Conservation (phyloP, 2,329 filamentous ascomycete genomes). For the Coniosporium tulheliwenetii region DNA sequence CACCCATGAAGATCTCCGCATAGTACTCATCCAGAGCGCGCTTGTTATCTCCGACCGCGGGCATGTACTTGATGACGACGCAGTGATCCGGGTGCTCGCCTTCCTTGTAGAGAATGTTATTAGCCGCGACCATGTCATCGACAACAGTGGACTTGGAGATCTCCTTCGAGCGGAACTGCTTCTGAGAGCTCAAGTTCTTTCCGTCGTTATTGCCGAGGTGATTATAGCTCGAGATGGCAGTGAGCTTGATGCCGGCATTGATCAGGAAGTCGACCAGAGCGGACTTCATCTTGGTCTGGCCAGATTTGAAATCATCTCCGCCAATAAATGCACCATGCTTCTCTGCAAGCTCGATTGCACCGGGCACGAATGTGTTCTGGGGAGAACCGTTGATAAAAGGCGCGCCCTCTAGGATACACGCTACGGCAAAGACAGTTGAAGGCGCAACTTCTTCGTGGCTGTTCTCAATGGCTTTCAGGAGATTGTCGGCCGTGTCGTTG, state of each 20-base stretch:
- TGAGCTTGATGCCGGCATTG: slow-evolving; percentile 96
- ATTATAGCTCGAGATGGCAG: slow-evolving; percentile 97
- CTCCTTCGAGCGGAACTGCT: slow-evolving; percentile 98
- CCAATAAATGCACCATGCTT: slow-evolving; percentile 81
- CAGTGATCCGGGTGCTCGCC: slow-evolving; percentile 96
- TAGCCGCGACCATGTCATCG: slow-evolving; percentile 98
- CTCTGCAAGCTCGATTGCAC: slow-evolving; percentile 78
- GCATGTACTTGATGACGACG: slow-evolving; percentile 99
- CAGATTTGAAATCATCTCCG: slow-evolving; percentile 98
- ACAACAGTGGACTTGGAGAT: slow-evolving; percentile 99
- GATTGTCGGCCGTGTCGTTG: slow-evolving; percentile 93
- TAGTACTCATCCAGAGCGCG: slow-evolving; percentile 98
- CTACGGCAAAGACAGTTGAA: slow-evolving; percentile 90
- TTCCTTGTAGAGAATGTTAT: slow-evolving; percentile 74
- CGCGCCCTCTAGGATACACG: slow-evolving; percentile 73
- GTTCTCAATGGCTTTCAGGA: slow-evolving; percentile 70
- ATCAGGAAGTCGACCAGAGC: slow-evolving; percentile 97
- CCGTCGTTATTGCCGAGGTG: slow-evolving; percentile 99
- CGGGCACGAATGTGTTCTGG: slow-evolving; percentile 97
- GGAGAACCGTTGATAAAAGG: slow-evolving; percentile 99
- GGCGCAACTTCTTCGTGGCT: slow-evolving; percentile 88
- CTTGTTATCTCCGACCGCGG: slow-evolving; percentile 96
- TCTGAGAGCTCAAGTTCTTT: slow-evolving; percentile 94
- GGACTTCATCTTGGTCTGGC: slow-evolving; percentile 99
- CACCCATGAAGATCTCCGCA: slow-evolving; percentile 96